These are phyloP conservation scores for Zymoseptoria ardabiliae DNA, from an alignment of 2,329 filamentous ascomycete genomes.

Conservation along the genomic window DNA sequence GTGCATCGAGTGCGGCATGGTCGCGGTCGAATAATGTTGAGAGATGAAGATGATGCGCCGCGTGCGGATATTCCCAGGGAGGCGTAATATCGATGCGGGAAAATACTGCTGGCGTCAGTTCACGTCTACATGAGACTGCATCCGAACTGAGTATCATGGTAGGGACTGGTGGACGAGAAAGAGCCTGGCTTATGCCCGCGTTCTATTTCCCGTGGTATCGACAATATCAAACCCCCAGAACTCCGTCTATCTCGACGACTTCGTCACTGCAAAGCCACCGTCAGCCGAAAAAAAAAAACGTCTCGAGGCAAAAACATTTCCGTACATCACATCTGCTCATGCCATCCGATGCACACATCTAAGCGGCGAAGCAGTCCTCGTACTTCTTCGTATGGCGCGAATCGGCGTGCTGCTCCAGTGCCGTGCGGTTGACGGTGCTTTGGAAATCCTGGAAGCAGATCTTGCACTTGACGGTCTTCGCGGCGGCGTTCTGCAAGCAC, in stretches of 20 bases:
- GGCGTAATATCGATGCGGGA: not conserved
- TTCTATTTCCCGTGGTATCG: not conserved
- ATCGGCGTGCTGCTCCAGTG: constrained; percentile 62
- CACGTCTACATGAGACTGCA: not conserved
- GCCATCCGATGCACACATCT: not conserved
- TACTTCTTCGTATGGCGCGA: constrained; percentile 73
- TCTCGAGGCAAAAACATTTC: too few relatives aligned
- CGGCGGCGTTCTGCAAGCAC: constrained; percentile 56
- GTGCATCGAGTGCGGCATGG: constrained; percentile 11
- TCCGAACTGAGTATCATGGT: not conserved
- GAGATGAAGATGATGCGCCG: constrained; percentile 4
- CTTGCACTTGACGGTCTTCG: constrained; percentile 69
- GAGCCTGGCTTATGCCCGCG: not conserved
- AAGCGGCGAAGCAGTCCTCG: constrained; percentile 55
- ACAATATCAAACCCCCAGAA: not conserved
- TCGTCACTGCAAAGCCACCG: not conserved
- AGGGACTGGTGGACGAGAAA: not conserved
- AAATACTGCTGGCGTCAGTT: not conserved
- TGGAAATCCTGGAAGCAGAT: constrained; percentile 73
- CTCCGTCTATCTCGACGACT: not conserved
- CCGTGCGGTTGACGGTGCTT: constrained; percentile 65
- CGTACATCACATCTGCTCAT: not conserved
- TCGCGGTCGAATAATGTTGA: constrained; percentile 12
- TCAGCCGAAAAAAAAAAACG: too few relatives aligned
- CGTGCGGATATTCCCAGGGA: not conserved